phyloP scores from a whole-genome alignment of 345 rosid species.

The Excoecaria agallocha region DNA sequence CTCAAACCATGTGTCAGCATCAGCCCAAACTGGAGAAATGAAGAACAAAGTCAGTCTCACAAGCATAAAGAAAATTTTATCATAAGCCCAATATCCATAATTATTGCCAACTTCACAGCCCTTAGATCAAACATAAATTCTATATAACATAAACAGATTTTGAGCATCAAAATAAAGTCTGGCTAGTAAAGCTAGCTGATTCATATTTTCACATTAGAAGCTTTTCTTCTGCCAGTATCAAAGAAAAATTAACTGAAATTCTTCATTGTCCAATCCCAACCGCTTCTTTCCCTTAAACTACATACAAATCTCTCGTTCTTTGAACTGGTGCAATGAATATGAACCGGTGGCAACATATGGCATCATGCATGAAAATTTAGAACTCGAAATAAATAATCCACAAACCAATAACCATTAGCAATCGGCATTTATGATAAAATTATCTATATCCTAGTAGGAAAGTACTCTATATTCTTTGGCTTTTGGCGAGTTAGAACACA shows the following conservation, averaged over 20 bases:
- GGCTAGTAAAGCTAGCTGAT: background rate
- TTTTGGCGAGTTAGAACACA: background rate
- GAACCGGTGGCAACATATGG: background rate
- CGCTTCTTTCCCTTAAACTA: background rate
- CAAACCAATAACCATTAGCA: background rate
- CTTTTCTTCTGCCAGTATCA: background rate
- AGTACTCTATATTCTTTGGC: background rate
- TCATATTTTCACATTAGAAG: background rate
- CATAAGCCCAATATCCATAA: background rate
- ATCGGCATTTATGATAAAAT: background rate
- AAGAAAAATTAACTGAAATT: background rate
- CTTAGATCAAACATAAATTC: background rate
- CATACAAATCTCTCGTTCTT: background rate
- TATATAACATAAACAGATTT: background rate
- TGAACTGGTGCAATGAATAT: background rate
- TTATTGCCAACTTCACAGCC: background rate
- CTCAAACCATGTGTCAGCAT: slow-evolving; percentile 98
- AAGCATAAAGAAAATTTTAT: background rate
- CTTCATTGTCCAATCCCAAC: background rate
- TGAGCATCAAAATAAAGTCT: background rate
- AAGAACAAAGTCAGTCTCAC: slow-evolving; percentile 8
- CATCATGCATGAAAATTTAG: background rate
- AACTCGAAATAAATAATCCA: background rate
- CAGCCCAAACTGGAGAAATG: slow-evolving; percentile 83
- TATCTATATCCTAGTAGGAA: background rate